A percentile compares a stretch with the other conserved stretches of the same genome.
phyloP scores from a whole-genome alignment of 371 early-diverging fungal species.

The Mortierella sp. region DNA sequence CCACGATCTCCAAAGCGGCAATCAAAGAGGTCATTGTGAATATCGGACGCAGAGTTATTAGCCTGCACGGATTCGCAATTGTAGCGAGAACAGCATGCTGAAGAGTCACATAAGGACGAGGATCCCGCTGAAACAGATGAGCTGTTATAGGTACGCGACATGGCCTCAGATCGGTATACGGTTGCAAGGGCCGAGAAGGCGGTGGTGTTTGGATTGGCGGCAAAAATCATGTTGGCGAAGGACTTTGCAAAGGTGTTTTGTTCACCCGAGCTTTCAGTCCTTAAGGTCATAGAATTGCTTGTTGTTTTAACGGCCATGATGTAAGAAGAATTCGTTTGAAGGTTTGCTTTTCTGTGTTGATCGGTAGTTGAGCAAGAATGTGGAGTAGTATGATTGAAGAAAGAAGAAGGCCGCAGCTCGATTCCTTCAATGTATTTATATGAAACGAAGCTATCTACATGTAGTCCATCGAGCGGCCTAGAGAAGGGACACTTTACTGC shows the following conservation, averaged over 20 bases:
- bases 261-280: background rate
- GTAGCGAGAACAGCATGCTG: background rate
- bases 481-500: background rate
- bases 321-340: background rate
- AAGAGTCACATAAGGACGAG: background rate
- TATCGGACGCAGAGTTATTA: constrained; percentile 7
- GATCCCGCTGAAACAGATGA: constrained; percentile 1
- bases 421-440: constrained; percentile 8
- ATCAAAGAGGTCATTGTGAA: constrained; percentile 20
- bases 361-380: background rate
- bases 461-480: too few relatives aligned
- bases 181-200: background rate
- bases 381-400: background rate
- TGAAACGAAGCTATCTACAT: background rate
- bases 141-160: background rate
- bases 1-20: constrained; percentile 23
- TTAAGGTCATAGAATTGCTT: background rate
- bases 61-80: constrained; percentile 2
- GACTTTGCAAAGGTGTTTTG: background rate
- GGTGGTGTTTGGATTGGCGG: constrained; percentile 10
- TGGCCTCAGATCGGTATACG: constrained; percentile 3
- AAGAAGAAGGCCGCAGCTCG: background rate
- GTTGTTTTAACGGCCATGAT: constrained; percentile 7
- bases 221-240: constrained; percentile 9
- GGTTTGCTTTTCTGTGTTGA: background rate